A percentile compares a stretch with the other conserved stretches of the same genome.
Conservation (phyloP, 345 rosid genomes). For the Gossypium rotundifolium region DNA sequence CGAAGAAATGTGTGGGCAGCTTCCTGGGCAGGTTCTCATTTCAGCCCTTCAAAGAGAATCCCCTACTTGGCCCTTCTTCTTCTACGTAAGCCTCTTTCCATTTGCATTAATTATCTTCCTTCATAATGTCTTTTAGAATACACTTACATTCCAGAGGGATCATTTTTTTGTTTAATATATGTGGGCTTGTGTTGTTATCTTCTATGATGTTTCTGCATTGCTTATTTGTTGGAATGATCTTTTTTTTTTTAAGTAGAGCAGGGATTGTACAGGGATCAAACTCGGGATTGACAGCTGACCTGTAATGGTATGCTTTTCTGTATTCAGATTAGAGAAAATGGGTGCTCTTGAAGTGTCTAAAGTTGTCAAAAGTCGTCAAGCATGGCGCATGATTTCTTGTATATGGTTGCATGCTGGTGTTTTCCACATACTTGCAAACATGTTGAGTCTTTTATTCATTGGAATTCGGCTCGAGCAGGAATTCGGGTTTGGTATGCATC, state of each 20-base stretch:
- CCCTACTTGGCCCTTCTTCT: conserved; percentile 91
- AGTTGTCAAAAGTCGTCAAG: conserved; percentile 50
- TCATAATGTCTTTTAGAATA: too few relatives aligned
- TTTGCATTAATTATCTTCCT: conserved; percentile 17
- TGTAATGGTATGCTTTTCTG: conserved; percentile 14
- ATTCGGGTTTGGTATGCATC: conserved; percentile 75
- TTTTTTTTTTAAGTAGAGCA: background rate
- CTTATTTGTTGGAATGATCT: background rate
- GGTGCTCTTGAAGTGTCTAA: conserved; percentile 59
- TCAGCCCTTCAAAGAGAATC: conserved; percentile 81
- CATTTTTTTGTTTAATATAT: too few relatives aligned
- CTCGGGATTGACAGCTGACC: background rate
- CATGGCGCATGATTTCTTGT: conserved; percentile 81
- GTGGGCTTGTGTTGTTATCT: background rate
- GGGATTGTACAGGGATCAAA: too few relatives aligned
- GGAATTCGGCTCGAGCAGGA: conserved; percentile 95
- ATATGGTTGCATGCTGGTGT: conserved; percentile 98
- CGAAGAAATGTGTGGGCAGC: conserved; percentile 43
- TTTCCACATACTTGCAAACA: conserved; percentile 83
- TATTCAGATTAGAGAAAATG: conserved; percentile 68
- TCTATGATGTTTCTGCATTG: background rate
- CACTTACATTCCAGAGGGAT: too few relatives aligned
- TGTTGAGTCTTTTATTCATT: conserved; percentile 83
- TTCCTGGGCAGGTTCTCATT: conserved; percentile 81
- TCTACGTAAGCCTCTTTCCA: conserved; percentile 48